These are phyloP conservation scores for Dictyostelium citrinum DNA, from an alignment of 78 protist species.

Conservation along the genomic window DNA sequence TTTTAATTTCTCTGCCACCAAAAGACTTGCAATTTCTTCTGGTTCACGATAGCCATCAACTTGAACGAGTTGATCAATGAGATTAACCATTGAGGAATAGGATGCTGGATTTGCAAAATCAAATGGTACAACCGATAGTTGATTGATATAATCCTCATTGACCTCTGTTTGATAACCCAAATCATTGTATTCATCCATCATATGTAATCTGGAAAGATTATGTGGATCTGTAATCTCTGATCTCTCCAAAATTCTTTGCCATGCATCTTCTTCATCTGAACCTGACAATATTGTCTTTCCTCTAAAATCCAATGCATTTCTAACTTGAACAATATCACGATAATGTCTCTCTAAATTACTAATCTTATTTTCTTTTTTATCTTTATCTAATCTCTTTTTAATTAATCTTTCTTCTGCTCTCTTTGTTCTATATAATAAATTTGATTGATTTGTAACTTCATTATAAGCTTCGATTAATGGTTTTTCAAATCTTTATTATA, in stretches of 20 bases:
- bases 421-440: neutral
- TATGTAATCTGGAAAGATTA: neutral
- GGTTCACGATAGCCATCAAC: neutral
- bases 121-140: conserved; percentile 15
- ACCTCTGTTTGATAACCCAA: conserved; percentile 10
- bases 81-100: conserved; percentile 7
- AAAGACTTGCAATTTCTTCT: neutral
- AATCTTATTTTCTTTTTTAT: neutral
- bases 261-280: conserved; percentile 40
- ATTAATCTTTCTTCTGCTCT: conserved; percentile 21
- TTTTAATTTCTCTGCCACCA: neutral
- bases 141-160: conserved; percentile 20
- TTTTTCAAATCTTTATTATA: conserved; percentile 68
- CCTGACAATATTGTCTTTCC: neutral
- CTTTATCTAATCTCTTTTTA: neutral
- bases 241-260: conserved; percentile 57
- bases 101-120: conserved; percentile 58
- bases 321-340: conserved; percentile 27
- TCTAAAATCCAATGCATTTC: conserved; percentile 41
- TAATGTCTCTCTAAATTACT: conserved; percentile 35
- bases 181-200: conserved; percentile 62
- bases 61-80: neutral
- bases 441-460: conserved; percentile 1
- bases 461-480: conserved; percentile 50
- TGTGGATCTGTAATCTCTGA: conserved; percentile 38